Percentiles rank a stretch among this genome's conserved stretches.
phyloP scores from a whole-genome alignment of 2,329 filamentous ascomycete species.

The Venturia carpophila region DNA sequence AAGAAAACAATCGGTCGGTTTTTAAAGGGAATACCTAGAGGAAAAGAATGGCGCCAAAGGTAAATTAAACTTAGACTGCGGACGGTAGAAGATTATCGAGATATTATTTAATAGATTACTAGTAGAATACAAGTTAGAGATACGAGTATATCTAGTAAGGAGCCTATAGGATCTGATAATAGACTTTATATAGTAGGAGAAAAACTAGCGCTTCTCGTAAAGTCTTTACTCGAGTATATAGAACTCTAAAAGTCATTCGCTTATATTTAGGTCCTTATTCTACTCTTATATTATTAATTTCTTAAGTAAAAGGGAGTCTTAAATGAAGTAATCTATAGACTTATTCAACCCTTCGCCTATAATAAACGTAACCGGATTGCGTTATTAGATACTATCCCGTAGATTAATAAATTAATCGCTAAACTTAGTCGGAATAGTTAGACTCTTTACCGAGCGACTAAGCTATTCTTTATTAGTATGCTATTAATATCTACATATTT shows the following conservation, averaged over 20 bases:
- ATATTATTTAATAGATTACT: too few species aligned
- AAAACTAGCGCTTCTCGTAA: background rate
- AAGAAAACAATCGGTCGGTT: too few species aligned
- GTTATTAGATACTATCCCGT: slow-evolving; percentile 18
- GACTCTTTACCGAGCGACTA: slow-evolving; percentile 20
- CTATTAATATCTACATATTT: background rate
- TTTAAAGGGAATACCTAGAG: too few species aligned
- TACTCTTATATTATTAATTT: background rate
- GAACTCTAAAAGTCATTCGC: background rate
- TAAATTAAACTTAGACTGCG: too few species aligned
- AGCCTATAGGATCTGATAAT: background rate
- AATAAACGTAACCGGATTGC: slow-evolving; percentile 16
- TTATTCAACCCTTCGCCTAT: background rate
- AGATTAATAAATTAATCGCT: slow-evolving; percentile 19
- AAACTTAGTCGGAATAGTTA: slow-evolving; percentile 18
- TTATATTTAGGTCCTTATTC: background rate
- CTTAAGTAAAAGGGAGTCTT: background rate
- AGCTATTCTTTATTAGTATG: slow-evolving; percentile 20
- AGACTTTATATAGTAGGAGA: background rate
- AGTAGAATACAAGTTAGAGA: too few species aligned
- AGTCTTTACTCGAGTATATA: background rate
- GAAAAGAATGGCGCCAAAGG: too few species aligned
- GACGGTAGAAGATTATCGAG: too few species aligned
- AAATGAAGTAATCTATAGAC: background rate
- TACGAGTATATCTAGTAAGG: too few species aligned